Base-by-base conservation (phyloP, 306 rosid species). In the Citrullus mucosospermus region DNA sequence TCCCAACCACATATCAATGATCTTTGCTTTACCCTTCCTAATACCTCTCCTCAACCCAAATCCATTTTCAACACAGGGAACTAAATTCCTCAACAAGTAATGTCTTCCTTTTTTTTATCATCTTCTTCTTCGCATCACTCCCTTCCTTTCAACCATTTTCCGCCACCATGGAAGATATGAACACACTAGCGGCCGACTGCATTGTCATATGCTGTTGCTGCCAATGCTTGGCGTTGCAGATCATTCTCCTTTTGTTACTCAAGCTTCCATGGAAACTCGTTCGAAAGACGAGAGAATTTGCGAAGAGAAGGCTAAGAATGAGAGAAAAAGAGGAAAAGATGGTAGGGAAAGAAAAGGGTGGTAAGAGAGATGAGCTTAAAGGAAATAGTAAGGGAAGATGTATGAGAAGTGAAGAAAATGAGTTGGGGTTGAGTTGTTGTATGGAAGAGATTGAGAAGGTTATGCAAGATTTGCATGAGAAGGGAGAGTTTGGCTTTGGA, bases 401-500 rank as follows among this genome's bases (percentile, higher is more conserved):
- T 36, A 2, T 83, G 17, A 84, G 88, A 50, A 10, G 72, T 85
- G 44, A 81, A 75, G 78, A 44, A 44, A 90, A 80, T 22, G 60
- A 67, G 51, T 80, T 78, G 61, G 34, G 71, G 6, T 78, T 71
- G 59, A 71, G 76, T 36, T 32, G 81, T 65, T 93, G 97, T 81
- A 81, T 92, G 83, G 86, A 87, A 74, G 97, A 94, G 82, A 90
- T 92, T 67, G 97, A 92, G 82, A 87, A 80, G 85, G 93, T 87
- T 46, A 81, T 93, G 86, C 85, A 90, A 78, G 95, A 84, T 75
- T 61, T 94, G 65, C 81, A 83, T 51, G 65, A 82, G 11, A 90
- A 81, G 58, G 97, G 98, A 63, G 93, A 87, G 82, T 90, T 94
- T 66, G 91, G 78, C 46, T 94, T 94, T 86, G 98, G 98, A 77